Evolutionary conservation across 129 eudicot species (phyloP), one percentile per base, ranked within the genome.

Genomic region (Smallanthus sonchifolius): DNA sequence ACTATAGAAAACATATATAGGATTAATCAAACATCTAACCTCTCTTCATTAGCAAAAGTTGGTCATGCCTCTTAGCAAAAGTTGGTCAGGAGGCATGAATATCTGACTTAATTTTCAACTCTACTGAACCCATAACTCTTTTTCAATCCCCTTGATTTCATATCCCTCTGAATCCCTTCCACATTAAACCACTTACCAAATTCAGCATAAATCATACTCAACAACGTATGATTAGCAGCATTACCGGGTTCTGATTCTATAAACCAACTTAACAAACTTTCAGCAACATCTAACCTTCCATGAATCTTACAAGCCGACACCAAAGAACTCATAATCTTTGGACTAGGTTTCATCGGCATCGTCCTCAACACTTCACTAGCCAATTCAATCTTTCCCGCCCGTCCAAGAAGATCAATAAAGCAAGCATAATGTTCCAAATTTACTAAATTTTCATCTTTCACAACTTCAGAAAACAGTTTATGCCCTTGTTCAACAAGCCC

Each of bases 331-430:
- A 83, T 80, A 39, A 87, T 82, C 20, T 76, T 82, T 0, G 73
- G 66, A 71, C 82, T 84, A 4, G 91, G 85, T 68, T 82, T 69
- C 79, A 84, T 80, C 2, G 84, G 86, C 95, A 91, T 91, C 49
- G 48, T 70, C 28, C 76, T 72, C 49, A 88, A 51, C 14, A 86
- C 79, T 14, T 76, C 88, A 82, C 77, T 61, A 35, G 92, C 95
- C 39, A 73, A 85, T 62, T 91, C 90, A 8, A 91, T 39, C 78
- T 73, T 76, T 65, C 97, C 97, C 10, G 95, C 86, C 70, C 86
- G 78, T 32, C 92, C 95, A 38, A 91, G 92, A 68, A 91, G 95
- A 80, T 91, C 92, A 43, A 91, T 76, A 63, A 68, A 82, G 70
- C 97, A 91, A 70, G 88, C 88, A 72, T 88, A 91, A 37, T 80